A percentile compares a stretch with the other conserved stretches of the same genome.
These are phyloP conservation scores for Claviceps pazoutovae DNA, from an alignment of 2,329 filamentous ascomycete genomes.

Conservation along the genomic window DNA sequence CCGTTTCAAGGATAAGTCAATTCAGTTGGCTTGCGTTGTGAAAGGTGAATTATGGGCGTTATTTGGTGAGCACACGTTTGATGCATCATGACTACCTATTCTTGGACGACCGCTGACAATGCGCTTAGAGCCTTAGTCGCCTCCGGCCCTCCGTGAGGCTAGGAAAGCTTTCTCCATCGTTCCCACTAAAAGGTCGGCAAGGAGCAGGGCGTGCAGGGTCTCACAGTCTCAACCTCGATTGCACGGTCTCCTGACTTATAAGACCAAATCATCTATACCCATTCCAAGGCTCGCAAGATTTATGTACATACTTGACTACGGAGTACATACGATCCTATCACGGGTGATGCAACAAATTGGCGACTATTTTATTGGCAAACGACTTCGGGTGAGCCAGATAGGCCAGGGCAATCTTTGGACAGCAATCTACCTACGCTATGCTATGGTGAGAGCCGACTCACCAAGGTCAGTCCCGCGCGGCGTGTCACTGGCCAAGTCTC, in stretches of 20 bases:
- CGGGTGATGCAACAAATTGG: conserved; percentile 51
- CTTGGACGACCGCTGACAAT: not conserved
- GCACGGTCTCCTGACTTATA: conserved; percentile 60
- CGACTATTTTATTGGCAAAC: conserved; percentile 61
- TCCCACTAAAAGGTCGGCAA: conserved; percentile 47
- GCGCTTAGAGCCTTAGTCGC: no score
- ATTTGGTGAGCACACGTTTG: not conserved
- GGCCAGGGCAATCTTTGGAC: conserved; percentile 80
- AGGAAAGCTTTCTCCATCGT: conserved; percentile 54
- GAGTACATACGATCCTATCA: conserved; percentile 27
- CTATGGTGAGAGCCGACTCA: conserved; percentile 56
- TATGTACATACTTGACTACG: conserved; percentile 55
- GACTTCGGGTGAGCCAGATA: conserved; percentile 59
- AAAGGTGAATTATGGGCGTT: no score
- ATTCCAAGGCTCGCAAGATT: conserved; percentile 59
- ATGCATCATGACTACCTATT: not conserved
- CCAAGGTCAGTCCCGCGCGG: conserved; percentile 59
- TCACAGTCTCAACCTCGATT: conserved; percentile 75
- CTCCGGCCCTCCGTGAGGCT: not conserved
- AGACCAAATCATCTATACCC: conserved; percentile 62
- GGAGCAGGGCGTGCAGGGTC: conserved; percentile 43
- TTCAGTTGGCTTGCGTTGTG: no score
- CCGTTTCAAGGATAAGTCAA: conserved; percentile 41
- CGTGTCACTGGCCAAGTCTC: conserved; percentile 59
- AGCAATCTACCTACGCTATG: conserved; percentile 40